Base-by-base conservation (phyloP, 257 asterid genomes). In the Rhazya stricta region DNA sequence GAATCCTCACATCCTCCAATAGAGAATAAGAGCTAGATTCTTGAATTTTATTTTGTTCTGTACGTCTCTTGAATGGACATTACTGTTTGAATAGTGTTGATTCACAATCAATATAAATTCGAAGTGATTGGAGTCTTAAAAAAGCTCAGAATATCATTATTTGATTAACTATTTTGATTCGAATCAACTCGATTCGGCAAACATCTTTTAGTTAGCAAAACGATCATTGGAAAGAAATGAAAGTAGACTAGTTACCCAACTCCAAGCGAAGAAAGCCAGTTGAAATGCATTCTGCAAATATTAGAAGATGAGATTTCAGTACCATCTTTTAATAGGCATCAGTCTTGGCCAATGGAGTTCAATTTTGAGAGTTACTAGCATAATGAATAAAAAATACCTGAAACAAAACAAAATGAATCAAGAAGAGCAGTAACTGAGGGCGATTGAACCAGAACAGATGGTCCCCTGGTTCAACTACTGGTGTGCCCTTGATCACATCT, bases 221-320 rank as follows among this genome's bases (percentile, higher is more conserved):
- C n/a, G n/a, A n/a, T n/a, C n/a, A n/a, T n/a, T n/a, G n/a, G n/a
- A n/a, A n/a, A n/a, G n/a, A n/a, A n/a, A n/a, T n/a, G n/a, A n/a
- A 39, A 4, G n/a, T 16, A 51, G 58, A 5, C 73, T 34, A 58
- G 96, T 75, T 86, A 95, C 98, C 91, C 91, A 89, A 79, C 88
- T 86, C 99, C 99, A 95, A 39, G 86, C 92, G 81, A 92, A 92
- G 90, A 92, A 92, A 81, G 99, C 97, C 71, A 95, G 76, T 77
- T 95, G 97, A 85, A 95, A 95, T 16, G 99, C 97, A 81, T 91
- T 94, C 98, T 94, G 71, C 71, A 66, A 63, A n/a, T 1, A 89
- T 66, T 21, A 82, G 80, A 78, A 73, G 9, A 73, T 36, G 75
- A 32, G 5, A 41, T 8, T n/a, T 3, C 34, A 53, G 37, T 15